A percentile compares a stretch with the other conserved stretches of the same genome.
Conservation (phyloP, 257 asterid genomes). For the Solanum etuberosum region DNA sequence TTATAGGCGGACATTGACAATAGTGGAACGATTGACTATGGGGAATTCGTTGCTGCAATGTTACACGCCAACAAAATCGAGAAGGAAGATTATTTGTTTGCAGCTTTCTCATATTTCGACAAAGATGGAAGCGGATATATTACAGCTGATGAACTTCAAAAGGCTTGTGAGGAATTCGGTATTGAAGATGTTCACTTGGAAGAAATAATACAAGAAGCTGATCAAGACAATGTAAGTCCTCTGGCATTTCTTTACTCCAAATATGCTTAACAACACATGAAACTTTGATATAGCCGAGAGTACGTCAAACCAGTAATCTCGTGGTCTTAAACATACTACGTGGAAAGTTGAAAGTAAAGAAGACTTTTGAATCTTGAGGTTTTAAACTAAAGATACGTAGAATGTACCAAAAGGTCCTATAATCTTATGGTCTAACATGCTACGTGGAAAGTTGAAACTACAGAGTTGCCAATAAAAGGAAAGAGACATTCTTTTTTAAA, state of each 20-base stretch:
- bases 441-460: neutral
- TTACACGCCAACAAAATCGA: constrained; percentile 77
- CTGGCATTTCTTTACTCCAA: neutral
- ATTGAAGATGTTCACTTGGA: constrained; percentile 47
- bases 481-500: neutral
- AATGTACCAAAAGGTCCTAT: too few species aligned
- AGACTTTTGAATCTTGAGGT: neutral
- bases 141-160: constrained; percentile 80
- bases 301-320: too few species aligned
- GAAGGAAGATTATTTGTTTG: constrained; percentile 60
- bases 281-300: neutral
- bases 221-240: constrained; percentile 55
- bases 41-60: constrained; percentile 92
- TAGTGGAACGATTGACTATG: constrained; percentile 81
- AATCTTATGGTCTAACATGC: neutral
- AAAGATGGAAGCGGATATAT: constrained; percentile 83
- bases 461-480: neutral
- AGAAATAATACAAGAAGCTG: constrained; percentile 81
- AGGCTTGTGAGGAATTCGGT: constrained; percentile 78
- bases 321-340: too few species aligned
- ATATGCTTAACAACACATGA: neutral
- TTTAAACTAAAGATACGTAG: neutral
- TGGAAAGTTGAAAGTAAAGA: too few species aligned
- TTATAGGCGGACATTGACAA: constrained; percentile 74
- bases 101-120: constrained; percentile 82